phyloP scores from a whole-genome alignment of 2,329 filamentous ascomycete genomes.

The Tolypocladium tundrense region DNA sequence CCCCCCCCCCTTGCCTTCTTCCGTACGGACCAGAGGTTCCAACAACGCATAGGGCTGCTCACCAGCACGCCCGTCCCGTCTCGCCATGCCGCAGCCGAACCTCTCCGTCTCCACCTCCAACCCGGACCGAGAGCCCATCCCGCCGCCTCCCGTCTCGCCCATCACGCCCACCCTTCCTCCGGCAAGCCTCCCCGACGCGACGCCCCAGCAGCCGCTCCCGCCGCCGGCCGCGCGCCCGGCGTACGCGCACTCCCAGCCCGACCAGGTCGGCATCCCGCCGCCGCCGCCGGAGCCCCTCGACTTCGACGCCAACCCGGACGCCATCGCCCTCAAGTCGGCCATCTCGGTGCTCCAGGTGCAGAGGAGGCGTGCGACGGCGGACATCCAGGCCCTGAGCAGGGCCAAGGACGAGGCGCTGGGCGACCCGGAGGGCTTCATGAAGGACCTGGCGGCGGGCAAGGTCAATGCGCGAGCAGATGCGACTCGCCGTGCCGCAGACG shows the following conservation, averaged over 20 bases:
- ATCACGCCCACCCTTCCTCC: constrained; percentile 40
- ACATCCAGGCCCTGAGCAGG: constrained; percentile 59
- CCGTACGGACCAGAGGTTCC: neutral
- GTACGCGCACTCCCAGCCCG: constrained; percentile 35
- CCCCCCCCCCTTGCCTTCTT: neutral
- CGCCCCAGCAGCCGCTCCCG: constrained; percentile 6
- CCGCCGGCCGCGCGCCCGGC: constrained; percentile 15
- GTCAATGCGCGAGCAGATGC: constrained; percentile 25
- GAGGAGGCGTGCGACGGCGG: constrained; percentile 62
- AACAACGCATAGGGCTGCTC: neutral
- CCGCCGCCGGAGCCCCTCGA: constrained; percentile 43
- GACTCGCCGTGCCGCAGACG: constrained; percentile 1
- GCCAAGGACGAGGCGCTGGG: constrained; percentile 61
- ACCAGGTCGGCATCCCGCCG: constrained; percentile 29
- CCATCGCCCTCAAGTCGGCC: constrained; percentile 73
- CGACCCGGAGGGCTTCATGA: constrained; percentile 62
- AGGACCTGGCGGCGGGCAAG: constrained; percentile 54
- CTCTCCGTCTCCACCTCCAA: constrained; percentile 17
- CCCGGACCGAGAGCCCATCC: constrained; percentile 26
- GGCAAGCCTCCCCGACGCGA: constrained; percentile 16
- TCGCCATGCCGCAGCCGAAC: constrained; percentile 20
- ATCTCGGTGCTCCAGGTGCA: constrained; percentile 84
- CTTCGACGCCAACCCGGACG: constrained; percentile 66
- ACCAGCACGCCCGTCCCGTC: neutral
- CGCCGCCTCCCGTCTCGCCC: constrained; percentile 43